Evolutionary conservation across 2,329 filamentous ascomycete genomes (phyloP).

Genomic region (Teratosphaeria viscida): DNA sequence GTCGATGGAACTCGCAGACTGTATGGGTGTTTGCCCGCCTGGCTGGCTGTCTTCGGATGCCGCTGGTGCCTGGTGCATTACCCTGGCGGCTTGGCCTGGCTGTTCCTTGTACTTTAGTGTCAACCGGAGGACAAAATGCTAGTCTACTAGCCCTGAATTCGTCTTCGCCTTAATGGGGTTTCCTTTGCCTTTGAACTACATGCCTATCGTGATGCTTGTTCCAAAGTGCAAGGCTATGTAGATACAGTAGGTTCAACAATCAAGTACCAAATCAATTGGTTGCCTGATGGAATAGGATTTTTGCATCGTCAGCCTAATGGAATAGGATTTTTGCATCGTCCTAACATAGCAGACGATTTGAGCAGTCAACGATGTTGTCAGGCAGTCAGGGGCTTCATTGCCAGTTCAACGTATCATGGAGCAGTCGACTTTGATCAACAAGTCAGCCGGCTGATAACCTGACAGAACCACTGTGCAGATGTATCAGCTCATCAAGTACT

Average conservation of each 20-base stretch:
- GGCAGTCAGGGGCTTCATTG: too few relatives aligned
- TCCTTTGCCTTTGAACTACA: neutral
- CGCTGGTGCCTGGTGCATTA: neutral
- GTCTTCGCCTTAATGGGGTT: neutral
- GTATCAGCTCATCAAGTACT: slow-evolving; percentile 31
- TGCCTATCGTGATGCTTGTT: neutral
- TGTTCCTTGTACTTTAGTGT: neutral
- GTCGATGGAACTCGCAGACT: neutral
- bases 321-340: too few relatives aligned
- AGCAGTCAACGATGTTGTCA: too few relatives aligned
- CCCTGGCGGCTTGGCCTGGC: neutral
- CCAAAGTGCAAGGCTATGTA: neutral
- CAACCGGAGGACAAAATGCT: neutral
- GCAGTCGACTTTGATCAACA: neutral
- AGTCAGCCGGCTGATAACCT: neutral
- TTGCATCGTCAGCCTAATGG: too few relatives aligned
- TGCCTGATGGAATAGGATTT: too few relatives aligned
- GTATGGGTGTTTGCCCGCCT: neutral
- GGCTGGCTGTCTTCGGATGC: neutral
- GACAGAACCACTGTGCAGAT: neutral
- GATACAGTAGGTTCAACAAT: too few relatives aligned
- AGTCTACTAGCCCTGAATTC: neutral
- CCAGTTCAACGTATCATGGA: too few relatives aligned
- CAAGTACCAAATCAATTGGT: too few relatives aligned
- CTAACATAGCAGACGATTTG: too few relatives aligned